A percentile compares a stretch with the other conserved stretches of the same genome.
Conservation (phyloP, 2,329 filamentous ascomycete species). For the Xylaria sp. region DNA sequence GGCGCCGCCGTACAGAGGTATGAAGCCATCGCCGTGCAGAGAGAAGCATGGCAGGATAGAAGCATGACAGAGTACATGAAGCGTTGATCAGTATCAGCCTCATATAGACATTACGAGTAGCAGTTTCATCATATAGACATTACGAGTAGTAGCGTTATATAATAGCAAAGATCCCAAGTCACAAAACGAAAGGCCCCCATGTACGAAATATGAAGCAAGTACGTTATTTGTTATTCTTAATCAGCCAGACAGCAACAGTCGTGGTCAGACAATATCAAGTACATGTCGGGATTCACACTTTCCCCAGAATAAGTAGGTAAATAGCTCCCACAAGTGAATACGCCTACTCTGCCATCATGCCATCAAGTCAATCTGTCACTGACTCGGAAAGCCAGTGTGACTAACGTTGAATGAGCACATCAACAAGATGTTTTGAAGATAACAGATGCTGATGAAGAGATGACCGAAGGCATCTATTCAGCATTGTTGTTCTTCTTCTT, state of each 20-base stretch:
- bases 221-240: constrained; percentile 2
- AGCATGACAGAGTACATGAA: too few relatives aligned
- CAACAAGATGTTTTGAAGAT: constrained; percentile 24
- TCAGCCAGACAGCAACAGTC: constrained; percentile 7
- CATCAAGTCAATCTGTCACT: constrained; percentile 39
- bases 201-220: too few relatives aligned
- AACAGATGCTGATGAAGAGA: constrained; percentile 32
- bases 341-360: constrained; percentile 7
- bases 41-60: too few relatives aligned
- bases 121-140: too few relatives aligned
- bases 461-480: constrained; percentile 34
- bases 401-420: constrained; percentile 33
- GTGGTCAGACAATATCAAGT: constrained; percentile 15
- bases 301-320: constrained; percentile 4
- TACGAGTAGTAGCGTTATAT: too few relatives aligned
- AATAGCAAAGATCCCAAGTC: too few relatives aligned
- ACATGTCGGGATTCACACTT: constrained; percentile 6
- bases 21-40: too few relatives aligned
- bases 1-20: too few relatives aligned
- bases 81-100: too few relatives aligned
- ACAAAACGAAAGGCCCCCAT: too few relatives aligned
- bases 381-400: constrained; percentile 36
- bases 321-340: constrained; percentile 1
- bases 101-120: too few relatives aligned
- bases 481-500: constrained; percentile 59